A percentile compares a stretch with the other conserved stretches of the same genome.
Evolutionary conservation across 257 asterid species (phyloP).

Genomic region (Solanum sejunctum): DNA sequence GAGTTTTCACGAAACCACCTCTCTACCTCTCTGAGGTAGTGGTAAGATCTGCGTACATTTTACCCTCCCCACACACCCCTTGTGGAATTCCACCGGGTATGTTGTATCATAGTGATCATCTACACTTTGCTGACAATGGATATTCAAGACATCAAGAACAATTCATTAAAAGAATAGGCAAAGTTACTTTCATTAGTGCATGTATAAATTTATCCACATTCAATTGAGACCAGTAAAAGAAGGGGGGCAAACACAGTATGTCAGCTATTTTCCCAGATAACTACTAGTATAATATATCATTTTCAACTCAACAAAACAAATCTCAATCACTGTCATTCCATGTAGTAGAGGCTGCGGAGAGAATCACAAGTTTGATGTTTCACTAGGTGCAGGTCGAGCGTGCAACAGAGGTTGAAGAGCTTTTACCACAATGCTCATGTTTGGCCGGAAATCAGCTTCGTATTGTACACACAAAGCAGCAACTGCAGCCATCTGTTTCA

Average conservation of each 20-base stretch:
- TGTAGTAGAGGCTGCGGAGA: background rate
- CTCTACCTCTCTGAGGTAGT: too few relatives aligned
- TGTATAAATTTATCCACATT: background rate
- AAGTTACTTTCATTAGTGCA: background rate
- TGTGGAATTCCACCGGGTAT: too few relatives aligned
- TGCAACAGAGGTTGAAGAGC: slow-evolving; percentile 70
- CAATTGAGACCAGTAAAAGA: background rate
- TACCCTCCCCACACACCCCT: too few relatives aligned
- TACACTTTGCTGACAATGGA: background rate
- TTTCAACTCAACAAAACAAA: slow-evolving; percentile 2
- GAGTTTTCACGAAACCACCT: too few relatives aligned
- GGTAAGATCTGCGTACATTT: too few relatives aligned
- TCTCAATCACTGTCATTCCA: background rate
- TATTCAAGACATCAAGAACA: background rate
- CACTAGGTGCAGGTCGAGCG: slow-evolving; percentile 40
- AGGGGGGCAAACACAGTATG: background rate
- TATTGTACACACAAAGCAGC: slow-evolving; percentile 74
- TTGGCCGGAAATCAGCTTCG: slow-evolving; percentile 64
- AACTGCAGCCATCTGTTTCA: slow-evolving; percentile 72
- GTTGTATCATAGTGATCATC: background rate
- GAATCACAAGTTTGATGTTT: slow-evolving; percentile 20
- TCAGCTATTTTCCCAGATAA: background rate
- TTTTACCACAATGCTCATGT: slow-evolving; percentile 25
- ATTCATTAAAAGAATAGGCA: background rate
- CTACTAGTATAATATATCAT: background rate